phyloP scores from a whole-genome alignment of 1,284 basidiomycete genomes.

The Cryptococcus sp. region DNA sequence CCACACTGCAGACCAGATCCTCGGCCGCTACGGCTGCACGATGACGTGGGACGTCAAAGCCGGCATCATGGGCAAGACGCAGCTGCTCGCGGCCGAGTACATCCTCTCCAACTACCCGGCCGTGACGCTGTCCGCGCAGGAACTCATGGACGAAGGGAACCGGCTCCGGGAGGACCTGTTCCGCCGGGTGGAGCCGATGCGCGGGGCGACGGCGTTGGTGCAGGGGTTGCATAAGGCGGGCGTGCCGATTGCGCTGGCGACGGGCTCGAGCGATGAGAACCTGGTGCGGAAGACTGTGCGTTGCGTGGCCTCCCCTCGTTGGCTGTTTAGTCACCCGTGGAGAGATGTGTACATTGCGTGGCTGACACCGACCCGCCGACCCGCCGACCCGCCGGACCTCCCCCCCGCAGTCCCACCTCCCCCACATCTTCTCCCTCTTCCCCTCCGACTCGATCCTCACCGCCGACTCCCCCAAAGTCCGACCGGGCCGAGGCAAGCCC shows the following conservation, averaged over 20 bases:
- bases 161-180: constrained; percentile 43
- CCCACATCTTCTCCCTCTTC: constrained; percentile 48
- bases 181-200: constrained; percentile 44
- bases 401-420: constrained; percentile 39
- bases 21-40: constrained; percentile 43
- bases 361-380: too few species aligned
- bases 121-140: constrained; percentile 42
- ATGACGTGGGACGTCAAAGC: constrained; percentile 51
- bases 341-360: too few species aligned
- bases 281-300: constrained; percentile 1
- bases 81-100: constrained; percentile 38
- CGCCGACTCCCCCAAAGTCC: constrained; percentile 6
- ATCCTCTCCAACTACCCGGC: constrained; percentile 44
- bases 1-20: constrained; percentile 37
- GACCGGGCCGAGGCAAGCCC: constrained; percentile 19
- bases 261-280: constrained; percentile 36
- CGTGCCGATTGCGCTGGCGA: constrained; percentile 49
- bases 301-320: neutral
- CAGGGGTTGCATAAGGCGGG: constrained; percentile 40
- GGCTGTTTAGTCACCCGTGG: too few species aligned
- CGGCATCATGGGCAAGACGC: constrained; percentile 49
- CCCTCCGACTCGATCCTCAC: constrained; percentile 43
- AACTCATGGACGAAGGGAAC: constrained; percentile 45
- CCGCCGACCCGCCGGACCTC: constrained; percentile 39
- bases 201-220: constrained; percentile 45